phyloP scores from a whole-genome alignment of 257 asterid species.

The Nicotiana undulata region DNA sequence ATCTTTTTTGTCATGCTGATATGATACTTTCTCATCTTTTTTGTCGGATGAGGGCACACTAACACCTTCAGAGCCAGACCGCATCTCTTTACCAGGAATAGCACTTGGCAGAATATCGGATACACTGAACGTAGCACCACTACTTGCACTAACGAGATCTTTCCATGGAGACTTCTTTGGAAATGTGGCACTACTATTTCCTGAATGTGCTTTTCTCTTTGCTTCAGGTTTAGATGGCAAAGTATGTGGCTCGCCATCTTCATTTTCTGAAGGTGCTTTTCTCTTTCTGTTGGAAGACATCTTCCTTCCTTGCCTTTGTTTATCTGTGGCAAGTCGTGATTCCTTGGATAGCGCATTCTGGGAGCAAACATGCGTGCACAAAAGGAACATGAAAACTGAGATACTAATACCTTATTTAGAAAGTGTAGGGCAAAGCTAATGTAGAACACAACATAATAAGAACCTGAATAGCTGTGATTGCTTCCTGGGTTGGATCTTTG shows the following conservation, averaged over 20 bases:
- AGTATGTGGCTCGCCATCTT: slow-evolving; percentile 12
- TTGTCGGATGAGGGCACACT: slow-evolving; percentile 11
- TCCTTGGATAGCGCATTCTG: slow-evolving; percentile 30
- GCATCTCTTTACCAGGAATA: slow-evolving; percentile 23
- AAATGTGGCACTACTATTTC: slow-evolving; percentile 11
- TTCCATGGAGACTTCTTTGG: slow-evolving; percentile 38
- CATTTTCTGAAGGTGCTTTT: slow-evolving; percentile 26
- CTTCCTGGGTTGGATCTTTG: slow-evolving; percentile 29
- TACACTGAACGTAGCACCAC: slow-evolving; percentile 30
- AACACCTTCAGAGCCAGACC: slow-evolving; percentile 16
- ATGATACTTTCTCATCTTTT: slow-evolving; percentile 10
- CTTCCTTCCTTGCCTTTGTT: slow-evolving; percentile 9
- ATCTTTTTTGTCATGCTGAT: not conserved
- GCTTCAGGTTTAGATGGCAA: slow-evolving; percentile 14
- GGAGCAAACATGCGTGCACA: not conserved
- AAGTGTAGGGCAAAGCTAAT: not conserved
- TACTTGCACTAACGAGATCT: slow-evolving; percentile 30
- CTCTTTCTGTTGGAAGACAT: slow-evolving; percentile 36
- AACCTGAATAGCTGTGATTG: slow-evolving; percentile 37
- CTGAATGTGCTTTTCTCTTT: not conserved
- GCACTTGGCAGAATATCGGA: slow-evolving; percentile 32
- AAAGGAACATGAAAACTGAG: slow-evolving; percentile 5
- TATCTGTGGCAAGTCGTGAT: not conserved
- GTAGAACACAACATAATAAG: not conserved
- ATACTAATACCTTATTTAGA: not conserved